These are phyloP conservation scores for Heteromeles arbutifolia DNA, from an alignment of 306 rosid species.

Conservation along the genomic window DNA sequence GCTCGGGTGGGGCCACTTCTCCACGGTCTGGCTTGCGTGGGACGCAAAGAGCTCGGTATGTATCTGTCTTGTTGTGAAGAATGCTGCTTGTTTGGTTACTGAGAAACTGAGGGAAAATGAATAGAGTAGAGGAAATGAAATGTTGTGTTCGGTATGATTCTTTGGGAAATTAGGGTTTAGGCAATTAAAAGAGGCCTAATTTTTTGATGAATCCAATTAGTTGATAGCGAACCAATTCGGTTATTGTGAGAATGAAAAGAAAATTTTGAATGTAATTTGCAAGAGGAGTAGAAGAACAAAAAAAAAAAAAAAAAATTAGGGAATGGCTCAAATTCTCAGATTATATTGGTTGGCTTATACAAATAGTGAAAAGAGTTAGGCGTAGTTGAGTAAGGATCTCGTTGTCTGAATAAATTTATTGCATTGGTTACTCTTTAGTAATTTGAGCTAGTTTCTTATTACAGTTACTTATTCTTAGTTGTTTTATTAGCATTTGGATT, in stretches of 20 bases:
- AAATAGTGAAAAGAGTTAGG: neutral
- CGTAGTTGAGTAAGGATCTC: neutral
- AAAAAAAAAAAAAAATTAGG: neutral
- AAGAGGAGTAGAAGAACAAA: neutral
- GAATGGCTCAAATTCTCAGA: neutral
- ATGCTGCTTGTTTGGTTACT: neutral
- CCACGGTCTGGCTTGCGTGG: slow-evolving; percentile 49
- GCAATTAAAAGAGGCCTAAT: neutral
- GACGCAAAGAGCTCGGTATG: slow-evolving; percentile 32
- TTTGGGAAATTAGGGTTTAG: neutral
- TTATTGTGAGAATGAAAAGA: neutral
- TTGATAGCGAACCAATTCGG: neutral
- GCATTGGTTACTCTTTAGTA: neutral
- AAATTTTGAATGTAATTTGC: neutral
- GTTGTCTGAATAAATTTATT: neutral
- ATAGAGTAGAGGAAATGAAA: neutral
- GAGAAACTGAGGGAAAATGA: neutral
- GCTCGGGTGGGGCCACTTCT: slow-evolving; percentile 47
- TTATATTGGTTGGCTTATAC: neutral
- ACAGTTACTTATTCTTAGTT: neutral
- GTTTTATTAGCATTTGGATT: neutral
- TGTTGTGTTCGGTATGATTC: neutral
- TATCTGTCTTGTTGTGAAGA: neutral
- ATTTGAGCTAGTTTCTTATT: neutral
- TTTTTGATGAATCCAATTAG: neutral